Percentiles rank a stretch among this genome's conserved stretches.
Conservation (phyloP, 768 basidiomycete genomes). For the Boletus sp. region DNA sequence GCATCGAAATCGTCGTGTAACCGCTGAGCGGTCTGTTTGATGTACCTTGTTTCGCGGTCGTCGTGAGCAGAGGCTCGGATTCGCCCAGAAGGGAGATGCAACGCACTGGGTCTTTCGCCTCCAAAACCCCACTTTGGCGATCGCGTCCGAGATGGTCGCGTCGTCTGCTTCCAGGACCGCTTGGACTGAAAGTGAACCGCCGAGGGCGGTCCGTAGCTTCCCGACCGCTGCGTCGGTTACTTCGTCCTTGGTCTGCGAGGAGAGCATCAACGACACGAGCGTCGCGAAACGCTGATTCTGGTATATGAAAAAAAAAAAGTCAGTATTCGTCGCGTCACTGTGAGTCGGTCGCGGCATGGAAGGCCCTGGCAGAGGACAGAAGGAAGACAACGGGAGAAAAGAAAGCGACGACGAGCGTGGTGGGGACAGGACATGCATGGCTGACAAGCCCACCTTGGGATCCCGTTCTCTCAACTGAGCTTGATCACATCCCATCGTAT, state of each 20-base stretch:
- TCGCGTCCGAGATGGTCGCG: slow-evolving; percentile 64
- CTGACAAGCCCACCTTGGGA: slow-evolving; percentile 50
- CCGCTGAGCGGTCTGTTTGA: slow-evolving; percentile 68
- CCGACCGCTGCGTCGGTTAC: slow-evolving; percentile 78
- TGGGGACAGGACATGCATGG: neutral
- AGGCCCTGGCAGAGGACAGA: neutral
- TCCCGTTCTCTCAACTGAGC: slow-evolving; percentile 63
- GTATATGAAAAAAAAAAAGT: neutral
- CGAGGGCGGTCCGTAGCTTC: slow-evolving; percentile 70
- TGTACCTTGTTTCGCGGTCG: slow-evolving; percentile 46
- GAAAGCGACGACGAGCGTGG: no score
- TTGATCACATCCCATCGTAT: slow-evolving; percentile 86
- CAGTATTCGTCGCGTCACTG: neutral
- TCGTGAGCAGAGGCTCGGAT: neutral
- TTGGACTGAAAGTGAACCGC: slow-evolving; percentile 78
- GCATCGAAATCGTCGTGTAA: slow-evolving; percentile 72
- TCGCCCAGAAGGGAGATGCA: no score
- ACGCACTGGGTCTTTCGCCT: slow-evolving; percentile 76
- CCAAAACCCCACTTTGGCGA: slow-evolving; percentile 93
- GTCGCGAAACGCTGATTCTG: slow-evolving; percentile 83
- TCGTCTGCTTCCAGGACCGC: slow-evolving; percentile 64
- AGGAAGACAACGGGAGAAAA: neutral
- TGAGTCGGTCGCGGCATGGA: neutral
- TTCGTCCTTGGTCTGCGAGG: slow-evolving; percentile 93
- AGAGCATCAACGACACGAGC: slow-evolving; percentile 91